A percentile compares a stretch with the other conserved stretches of the same genome.
phyloP scores from a whole-genome alignment of 75 land plant genomes.

The Sequoiadendron giganteum region DNA sequence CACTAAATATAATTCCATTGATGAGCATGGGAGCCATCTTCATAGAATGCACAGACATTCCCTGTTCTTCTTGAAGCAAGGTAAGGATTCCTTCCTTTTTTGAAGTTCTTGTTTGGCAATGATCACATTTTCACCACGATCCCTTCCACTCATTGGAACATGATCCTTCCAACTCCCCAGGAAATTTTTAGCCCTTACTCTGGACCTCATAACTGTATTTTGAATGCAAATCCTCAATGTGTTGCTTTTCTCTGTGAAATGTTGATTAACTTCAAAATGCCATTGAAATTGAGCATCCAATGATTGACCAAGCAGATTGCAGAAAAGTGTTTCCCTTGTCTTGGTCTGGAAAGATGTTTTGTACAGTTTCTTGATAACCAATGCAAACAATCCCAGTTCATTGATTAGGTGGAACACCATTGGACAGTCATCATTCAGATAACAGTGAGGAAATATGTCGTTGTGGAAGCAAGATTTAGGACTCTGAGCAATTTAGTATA shows the following conservation, averaged over 20 bases:
- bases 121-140: neutral
- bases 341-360: neutral
- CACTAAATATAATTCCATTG: neutral
- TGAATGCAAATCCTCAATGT: neutral
- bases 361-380: neutral
- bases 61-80: neutral
- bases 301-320: neutral
- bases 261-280: neutral
- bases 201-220: neutral
- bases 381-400: neutral
- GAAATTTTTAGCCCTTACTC: neutral
- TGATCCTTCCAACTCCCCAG: neutral
- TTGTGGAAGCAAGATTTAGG: neutral
- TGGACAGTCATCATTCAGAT: neutral
- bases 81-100: neutral
- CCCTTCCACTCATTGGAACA: neutral
- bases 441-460: neutral
- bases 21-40: neutral
- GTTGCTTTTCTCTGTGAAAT: neutral
- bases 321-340: neutral
- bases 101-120: neutral
- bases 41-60: neutral
- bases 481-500: no score
- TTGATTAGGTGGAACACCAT: neutral
- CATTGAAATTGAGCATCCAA: neutral